Base-by-base conservation (phyloP, 495 filamentous ascomycete genomes). In the Pyronema omphalodes region DNA sequence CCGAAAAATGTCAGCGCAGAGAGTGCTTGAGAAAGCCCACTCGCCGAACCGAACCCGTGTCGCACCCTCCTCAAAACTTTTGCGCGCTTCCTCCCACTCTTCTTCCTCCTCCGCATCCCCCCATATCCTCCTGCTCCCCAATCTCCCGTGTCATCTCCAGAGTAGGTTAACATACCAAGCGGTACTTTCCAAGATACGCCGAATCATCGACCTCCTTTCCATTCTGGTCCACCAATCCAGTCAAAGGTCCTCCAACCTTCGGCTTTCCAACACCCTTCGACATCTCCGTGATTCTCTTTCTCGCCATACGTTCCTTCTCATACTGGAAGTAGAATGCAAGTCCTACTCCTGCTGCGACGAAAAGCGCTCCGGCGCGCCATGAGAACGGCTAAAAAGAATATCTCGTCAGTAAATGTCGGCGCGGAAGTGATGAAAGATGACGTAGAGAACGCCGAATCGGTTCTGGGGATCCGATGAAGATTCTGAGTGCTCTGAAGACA, bases 221-320 rank as follows among this genome's bases (percentile, higher is more conserved):
- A 41, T 89, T 68, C 52, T 91, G 78, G 67, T 94, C 86, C 55
- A 84, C 71, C 62, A 98, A 67, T 54, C 83, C 70, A 23, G 47
- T 50, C 64, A 98, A 93, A 40, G 76, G 71, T 7, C 91, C 91
- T 14, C 91, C 91, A 34, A 98, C 86, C 71, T 93, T 94, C 44
- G 91, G 91, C 69, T 72, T 80, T 3, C 91, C 91, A 29, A 93
- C 78, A 11, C 91, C 91, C 72, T 98, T 98, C 46, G 81, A 80
- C 65, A 87, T 80, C 67, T 96, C 88, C 1, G 86, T 86, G 52
- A 95, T 74, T 37, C 86, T 74, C 69, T 86, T 81, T 55, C 88
- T 75, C 64, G 87, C 80, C 76, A 98, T 76, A 51, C 93, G 79
- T 51, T 76, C 78, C 71, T 95, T 95, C 67, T 98, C 91, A 54